Base-by-base conservation (phyloP, 805 yeast species). In the Nakazawaea holstii region DNA sequence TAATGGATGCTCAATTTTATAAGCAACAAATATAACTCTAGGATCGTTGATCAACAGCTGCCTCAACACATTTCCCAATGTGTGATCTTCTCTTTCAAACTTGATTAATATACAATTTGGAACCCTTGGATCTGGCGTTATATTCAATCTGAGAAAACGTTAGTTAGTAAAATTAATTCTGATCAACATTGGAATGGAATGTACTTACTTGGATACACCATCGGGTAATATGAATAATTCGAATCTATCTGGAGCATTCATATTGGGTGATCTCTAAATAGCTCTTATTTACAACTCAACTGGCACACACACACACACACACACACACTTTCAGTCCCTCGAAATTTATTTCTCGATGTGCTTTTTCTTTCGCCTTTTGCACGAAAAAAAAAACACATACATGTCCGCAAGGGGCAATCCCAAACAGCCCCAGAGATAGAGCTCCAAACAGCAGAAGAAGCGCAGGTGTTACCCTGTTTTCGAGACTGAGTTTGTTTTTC, bases 191-290 rank as follows among this genome's bases (percentile, higher is more conserved):
- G 8, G 35, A 36, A 10, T 11, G 13, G 30, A 40, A 10, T 15
- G 20, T 24, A 74, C 87, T 31, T 73, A 83, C 87, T 94, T 94
- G 45, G 92, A 86, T 46, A 88, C 95, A 46, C 99, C 98, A 66
- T 94, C 99, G n/a, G 97, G 98, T 58, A 94, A 76, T 57, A 94
- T 80, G 64, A 94, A 94, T 36, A 94, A 80, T 74, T 94, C 99
- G 65, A 92, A 94, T 76, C 99, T 84, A 72, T 94, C 99, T 68
- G 99, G 99, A 60, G 98, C 98, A 71, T 94, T 94, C 99, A 94
- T 92, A 49, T 40, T 59, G 48, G 5, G 5, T 20, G 24, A 20
- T 20, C 24, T 5, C 24, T 20, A 5, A 5, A 20, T 20, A 20
- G 24, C 24, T 20, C 24, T 20, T 49, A 45, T 37, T 33, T 13